phyloP scores from a whole-genome alignment of 768 basidiomycete genomes.

The Pholiota microspora region DNA sequence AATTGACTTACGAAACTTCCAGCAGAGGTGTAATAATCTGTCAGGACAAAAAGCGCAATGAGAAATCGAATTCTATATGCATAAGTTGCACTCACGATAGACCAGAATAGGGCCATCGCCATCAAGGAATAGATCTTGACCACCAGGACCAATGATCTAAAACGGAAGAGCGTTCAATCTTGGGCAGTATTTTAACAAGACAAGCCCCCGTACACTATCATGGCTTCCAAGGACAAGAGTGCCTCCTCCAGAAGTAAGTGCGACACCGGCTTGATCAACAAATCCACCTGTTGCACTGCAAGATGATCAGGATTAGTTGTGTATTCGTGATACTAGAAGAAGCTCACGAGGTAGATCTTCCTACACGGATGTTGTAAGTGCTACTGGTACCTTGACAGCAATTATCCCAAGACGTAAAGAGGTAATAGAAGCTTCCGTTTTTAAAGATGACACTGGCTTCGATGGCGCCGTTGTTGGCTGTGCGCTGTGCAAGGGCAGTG shows the following conservation, averaged over 20 bases:
- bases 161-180: not conserved
- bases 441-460: constrained; percentile 50
- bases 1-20: constrained; percentile 38
- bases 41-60: not conserved
- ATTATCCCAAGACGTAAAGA: constrained; percentile 55
- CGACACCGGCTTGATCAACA: constrained; percentile 44
- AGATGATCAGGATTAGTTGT: not conserved
- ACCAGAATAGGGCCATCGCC: constrained; percentile 45
- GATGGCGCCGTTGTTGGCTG: constrained; percentile 41
- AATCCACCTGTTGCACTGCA: constrained; percentile 41
- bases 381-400: constrained; percentile 50
- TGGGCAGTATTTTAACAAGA: not conserved
- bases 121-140: constrained; percentile 48
- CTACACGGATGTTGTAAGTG: constrained; percentile 62
- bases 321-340: not conserved
- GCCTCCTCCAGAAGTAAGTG: constrained; percentile 47
- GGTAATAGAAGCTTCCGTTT: constrained; percentile 44
- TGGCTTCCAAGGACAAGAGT: constrained; percentile 47
- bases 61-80: not conserved
- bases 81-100: constrained; percentile 38
- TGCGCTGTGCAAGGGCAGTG: constrained; percentile 44
- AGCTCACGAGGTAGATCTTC: constrained; percentile 41
- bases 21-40: constrained; percentile 50
- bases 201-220: constrained; percentile 32
- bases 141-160: constrained; percentile 53